phyloP scores from a whole-genome alignment of 2,329 filamentous ascomycete genomes.

The Diaporthe sp. region DNA sequence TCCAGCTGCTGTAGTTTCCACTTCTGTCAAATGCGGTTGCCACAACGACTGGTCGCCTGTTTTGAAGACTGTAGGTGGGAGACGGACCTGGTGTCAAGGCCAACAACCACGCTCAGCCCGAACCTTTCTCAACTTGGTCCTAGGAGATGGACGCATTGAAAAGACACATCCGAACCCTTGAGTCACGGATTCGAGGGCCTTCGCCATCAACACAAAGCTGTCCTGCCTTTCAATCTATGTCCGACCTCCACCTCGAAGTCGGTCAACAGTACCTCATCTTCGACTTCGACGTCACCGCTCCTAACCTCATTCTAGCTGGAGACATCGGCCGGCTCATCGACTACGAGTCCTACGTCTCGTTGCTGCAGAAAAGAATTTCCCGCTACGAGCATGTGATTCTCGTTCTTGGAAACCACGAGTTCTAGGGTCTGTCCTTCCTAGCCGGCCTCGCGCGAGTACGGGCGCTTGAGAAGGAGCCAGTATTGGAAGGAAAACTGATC shows the following conservation, averaged over 20 bases:
- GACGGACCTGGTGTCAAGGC: neutral
- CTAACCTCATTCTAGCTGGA: conserved; percentile 58
- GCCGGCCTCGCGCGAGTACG: conserved; percentile 50
- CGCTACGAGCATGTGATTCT: conserved; percentile 57
- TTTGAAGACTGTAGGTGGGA: neutral
- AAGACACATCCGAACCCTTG: neutral
- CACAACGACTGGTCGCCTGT: neutral
- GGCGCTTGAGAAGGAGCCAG: conserved; percentile 50
- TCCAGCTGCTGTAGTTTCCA: neutral
- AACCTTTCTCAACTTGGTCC: neutral
- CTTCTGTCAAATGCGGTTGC: neutral
- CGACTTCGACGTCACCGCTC: conserved; percentile 51
- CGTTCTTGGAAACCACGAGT: conserved; percentile 66
- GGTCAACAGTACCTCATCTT: conserved; percentile 55
- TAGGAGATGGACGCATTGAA: neutral
- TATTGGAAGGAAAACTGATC: conserved; percentile 50
- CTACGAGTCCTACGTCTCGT: conserved; percentile 55
- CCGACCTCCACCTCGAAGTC: conserved; percentile 62
- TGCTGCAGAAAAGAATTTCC: conserved; percentile 58
- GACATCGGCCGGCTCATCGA: conserved; percentile 62
- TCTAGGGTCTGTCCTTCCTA: conserved; percentile 55
- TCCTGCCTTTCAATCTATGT: conserved; percentile 53
- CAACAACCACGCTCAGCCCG: neutral
- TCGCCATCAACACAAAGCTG: too few relatives aligned
- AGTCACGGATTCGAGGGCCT: neutral